phyloP scores from a whole-genome alignment of 306 rosid species.

The Rubus parviflorus region DNA sequence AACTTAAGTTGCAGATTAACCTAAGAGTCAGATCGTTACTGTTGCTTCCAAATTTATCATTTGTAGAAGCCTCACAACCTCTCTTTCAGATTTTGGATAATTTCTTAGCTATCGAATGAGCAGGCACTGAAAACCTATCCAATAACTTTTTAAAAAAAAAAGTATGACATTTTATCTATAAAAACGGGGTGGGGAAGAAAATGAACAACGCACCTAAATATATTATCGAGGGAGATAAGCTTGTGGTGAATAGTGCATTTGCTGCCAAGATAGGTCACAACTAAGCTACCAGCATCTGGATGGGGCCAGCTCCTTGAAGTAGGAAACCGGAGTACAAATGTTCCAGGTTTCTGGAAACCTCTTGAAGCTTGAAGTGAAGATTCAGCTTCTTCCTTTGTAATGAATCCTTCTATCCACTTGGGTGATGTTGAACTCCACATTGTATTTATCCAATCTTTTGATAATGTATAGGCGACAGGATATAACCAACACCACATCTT shows the following conservation, averaged over 20 bases:
- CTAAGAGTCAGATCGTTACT: not conserved
- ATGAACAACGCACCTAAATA: conserved; percentile 47
- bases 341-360: conserved; percentile 89
- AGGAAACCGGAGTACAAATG: conserved; percentile 88
- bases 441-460: conserved; percentile 66
- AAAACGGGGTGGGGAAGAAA: conserved; percentile 10
- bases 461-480: conserved; percentile 77
- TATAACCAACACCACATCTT: conserved; percentile 96
- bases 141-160: not conserved
- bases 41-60: not conserved
- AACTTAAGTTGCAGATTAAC: not conserved
- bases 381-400: conserved; percentile 94
- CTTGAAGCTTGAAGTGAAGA: conserved; percentile 77
- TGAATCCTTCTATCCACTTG: conserved; percentile 95
- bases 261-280: conserved; percentile 72
- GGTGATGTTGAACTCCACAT: conserved; percentile 84
- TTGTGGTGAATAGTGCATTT: conserved; percentile 71
- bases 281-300: conserved; percentile 89
- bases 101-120: not conserved
- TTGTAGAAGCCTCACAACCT: not conserved
- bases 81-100: not conserved
- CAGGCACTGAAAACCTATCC: not conserved
- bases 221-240: conserved; percentile 63
- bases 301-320: conserved; percentile 99
- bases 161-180: not conserved